phyloP scores from a whole-genome alignment of 202 grass and related monocot species.

The Bolboschoenoplectus hybrid region DNA sequence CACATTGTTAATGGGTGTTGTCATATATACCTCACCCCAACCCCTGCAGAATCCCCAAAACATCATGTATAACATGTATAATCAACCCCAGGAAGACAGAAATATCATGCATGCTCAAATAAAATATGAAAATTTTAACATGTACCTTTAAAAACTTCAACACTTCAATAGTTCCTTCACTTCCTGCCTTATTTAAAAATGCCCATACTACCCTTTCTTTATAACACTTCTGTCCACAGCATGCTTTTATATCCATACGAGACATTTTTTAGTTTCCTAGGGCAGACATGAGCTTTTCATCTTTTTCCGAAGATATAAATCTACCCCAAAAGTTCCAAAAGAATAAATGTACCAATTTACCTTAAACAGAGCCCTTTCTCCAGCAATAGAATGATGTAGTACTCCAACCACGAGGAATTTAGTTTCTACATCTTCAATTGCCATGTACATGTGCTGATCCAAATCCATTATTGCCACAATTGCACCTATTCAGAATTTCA shows the following conservation, averaged over 20 bases:
- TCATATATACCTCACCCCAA: not conserved
- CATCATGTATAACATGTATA: not conserved
- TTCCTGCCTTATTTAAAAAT: slow-evolving; percentile 2
- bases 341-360: slow-evolving; percentile 42
- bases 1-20: not conserved
- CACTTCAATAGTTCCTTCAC: not conserved
- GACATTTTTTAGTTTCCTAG: not conserved
- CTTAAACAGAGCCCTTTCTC: slow-evolving; percentile 75
- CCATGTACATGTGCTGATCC: slow-evolving; percentile 77
- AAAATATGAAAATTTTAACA: not conserved
- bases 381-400: slow-evolving; percentile 73
- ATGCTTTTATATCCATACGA: not conserved
- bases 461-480: slow-evolving; percentile 79
- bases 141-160: not conserved
- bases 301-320: not conserved
- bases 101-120: not conserved
- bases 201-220: not conserved
- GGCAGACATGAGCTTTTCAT: not conserved
- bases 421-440: slow-evolving; percentile 58
- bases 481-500: slow-evolving; percentile 61
- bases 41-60: not conserved
- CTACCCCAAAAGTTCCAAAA: not conserved
- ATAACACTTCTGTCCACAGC: not conserved
- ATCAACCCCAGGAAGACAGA: not conserved
- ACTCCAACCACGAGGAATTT: slow-evolving; percentile 63